Percentiles rank a stretch among this genome's conserved stretches.
Evolutionary conservation across 2,329 filamentous ascomycete genomes (phyloP).

Genomic region (Cladophialophora chaetospira): DNA sequence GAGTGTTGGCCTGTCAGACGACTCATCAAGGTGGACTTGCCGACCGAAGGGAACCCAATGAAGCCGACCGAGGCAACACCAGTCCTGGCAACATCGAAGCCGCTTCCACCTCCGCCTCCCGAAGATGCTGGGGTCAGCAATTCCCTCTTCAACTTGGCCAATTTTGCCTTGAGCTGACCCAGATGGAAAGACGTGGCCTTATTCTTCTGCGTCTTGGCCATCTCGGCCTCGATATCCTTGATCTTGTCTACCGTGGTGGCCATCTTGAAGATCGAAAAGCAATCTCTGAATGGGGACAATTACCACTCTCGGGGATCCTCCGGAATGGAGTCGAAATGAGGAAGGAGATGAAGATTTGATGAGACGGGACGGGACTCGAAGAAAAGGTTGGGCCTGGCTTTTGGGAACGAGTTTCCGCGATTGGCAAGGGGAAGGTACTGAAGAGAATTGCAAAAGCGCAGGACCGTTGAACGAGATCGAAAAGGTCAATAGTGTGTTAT

Average conservation of each 20-base stretch:
- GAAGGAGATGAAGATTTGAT: slow-evolving; percentile 5
- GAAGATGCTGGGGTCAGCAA: slow-evolving; percentile 79
- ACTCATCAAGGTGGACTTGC: slow-evolving; percentile 98
- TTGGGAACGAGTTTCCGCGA: too few species aligned
- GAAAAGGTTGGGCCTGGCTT: background rate
- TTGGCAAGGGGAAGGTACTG: too few species aligned
- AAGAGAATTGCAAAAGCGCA: background rate
- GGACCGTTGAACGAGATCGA: background rate
- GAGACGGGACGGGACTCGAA: background rate
- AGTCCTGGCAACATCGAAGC: slow-evolving; percentile 96
- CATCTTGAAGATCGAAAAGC: slow-evolving; percentile 61
- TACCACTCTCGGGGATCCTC: slow-evolving; percentile 14
- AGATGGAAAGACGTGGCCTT: slow-evolving; percentile 93
- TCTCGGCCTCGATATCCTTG: slow-evolving; percentile 96
- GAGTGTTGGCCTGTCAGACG: slow-evolving; percentile 93
- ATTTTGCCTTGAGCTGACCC: slow-evolving; percentile 93
- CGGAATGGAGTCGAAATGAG: slow-evolving; percentile 8
- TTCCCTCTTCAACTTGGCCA: slow-evolving; percentile 96
- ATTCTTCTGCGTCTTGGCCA: slow-evolving; percentile 97
- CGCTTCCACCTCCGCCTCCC: slow-evolving; percentile 80
- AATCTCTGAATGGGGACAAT: slow-evolving; percentile 35
- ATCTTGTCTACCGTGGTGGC: slow-evolving; percentile 99
- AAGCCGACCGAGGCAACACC: slow-evolving; percentile 97
- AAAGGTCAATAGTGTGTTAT: background rate
- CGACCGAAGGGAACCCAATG: slow-evolving; percentile 97